Conservation (phyloP, 768 basidiomycete species). For the Tylopilus felleus region DNA sequence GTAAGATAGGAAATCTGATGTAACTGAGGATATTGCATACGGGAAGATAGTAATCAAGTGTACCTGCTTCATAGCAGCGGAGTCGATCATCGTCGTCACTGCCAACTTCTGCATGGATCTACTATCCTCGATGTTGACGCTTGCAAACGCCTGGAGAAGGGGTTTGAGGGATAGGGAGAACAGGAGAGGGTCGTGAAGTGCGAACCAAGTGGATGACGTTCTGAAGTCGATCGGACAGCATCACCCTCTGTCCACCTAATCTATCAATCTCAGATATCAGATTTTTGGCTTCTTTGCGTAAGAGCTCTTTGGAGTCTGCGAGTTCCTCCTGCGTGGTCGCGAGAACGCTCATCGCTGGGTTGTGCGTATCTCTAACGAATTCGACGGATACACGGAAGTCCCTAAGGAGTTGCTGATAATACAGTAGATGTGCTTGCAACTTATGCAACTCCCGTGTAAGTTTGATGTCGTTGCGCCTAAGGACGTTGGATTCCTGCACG, state of each 20-base stretch:
- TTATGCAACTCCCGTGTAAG: conserved; percentile 55
- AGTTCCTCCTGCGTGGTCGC: conserved; percentile 2
- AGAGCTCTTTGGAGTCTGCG: conserved; percentile 29
- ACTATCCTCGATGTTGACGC: conserved; percentile 54
- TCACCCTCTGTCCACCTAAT: conserved; percentile 34
- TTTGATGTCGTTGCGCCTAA: conserved; percentile 37
- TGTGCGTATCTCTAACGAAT: conserved; percentile 46
- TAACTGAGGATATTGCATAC: conserved; percentile 6
- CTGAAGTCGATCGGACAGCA: conserved; percentile 33
- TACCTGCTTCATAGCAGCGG: conserved; percentile 38
- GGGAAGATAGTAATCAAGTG: not conserved
- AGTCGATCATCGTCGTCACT: conserved; percentile 39
- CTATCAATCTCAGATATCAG: conserved; percentile 49
- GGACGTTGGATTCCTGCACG: conserved; percentile 45
- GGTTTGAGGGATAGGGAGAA: not conserved
- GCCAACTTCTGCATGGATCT: conserved; percentile 50
- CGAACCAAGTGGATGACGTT: conserved; percentile 35
- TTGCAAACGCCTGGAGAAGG: conserved; percentile 50
- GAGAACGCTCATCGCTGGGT: conserved; percentile 43
- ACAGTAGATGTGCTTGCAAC: conserved; percentile 55
- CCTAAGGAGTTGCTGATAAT: conserved; percentile 51
- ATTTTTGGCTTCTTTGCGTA: conserved; percentile 48
- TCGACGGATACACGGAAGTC: conserved; percentile 49
- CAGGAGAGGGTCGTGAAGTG: not conserved
- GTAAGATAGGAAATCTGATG: conserved; percentile 47